Evolutionary conservation across 768 basidiomycete genomes (phyloP).

Genomic region (Podaxis pistillaris): DNA sequence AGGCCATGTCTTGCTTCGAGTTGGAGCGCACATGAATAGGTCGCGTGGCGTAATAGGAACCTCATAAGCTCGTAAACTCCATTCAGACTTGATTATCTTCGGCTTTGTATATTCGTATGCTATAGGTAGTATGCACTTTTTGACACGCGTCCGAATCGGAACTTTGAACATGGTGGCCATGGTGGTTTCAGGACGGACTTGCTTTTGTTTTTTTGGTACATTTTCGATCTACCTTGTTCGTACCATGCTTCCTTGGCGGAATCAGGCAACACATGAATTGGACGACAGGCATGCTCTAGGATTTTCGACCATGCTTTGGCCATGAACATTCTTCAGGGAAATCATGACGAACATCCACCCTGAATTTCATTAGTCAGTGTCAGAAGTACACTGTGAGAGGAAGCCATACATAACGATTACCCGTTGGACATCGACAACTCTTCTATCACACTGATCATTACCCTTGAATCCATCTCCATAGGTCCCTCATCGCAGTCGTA

Average conservation of each 20-base stretch:
- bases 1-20: slow-evolving; percentile 28
- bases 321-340: background rate
- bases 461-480: background rate
- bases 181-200: background rate
- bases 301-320: background rate
- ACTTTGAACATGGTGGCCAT: background rate
- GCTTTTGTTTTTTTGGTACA: background rate
- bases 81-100: background rate
- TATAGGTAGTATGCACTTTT: background rate
- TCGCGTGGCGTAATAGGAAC: background rate
- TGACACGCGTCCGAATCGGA: slow-evolving; percentile 9
- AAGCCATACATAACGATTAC: background rate
- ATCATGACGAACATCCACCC: background rate
- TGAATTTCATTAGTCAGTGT: background rate
- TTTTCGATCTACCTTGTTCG: background rate
- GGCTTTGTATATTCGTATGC: background rate
- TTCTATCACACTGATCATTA: background rate
- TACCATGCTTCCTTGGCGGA: background rate
- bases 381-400: background rate
- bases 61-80: background rate
- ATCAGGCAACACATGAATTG: background rate
- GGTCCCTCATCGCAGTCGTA: background rate
- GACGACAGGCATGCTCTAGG: background rate
- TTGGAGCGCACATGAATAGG: slow-evolving; percentile 1
- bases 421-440: background rate